Evolutionary conservation across 164 flowering plant genomes (phyloP).

Genomic region (Protea cynaroides): DNA sequence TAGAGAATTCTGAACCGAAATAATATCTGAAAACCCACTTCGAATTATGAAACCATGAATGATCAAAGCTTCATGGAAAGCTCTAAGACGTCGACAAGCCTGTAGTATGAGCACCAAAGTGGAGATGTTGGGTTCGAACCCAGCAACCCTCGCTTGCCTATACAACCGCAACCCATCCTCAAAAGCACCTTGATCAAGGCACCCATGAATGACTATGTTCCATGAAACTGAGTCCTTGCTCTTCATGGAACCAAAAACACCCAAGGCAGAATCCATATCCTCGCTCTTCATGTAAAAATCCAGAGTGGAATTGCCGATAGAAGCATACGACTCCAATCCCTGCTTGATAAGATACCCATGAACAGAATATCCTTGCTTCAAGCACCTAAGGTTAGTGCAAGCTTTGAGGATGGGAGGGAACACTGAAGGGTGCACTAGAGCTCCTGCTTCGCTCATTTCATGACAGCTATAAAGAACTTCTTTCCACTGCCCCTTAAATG

Average conservation of each 20-base stretch:
- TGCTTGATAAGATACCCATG: conserved; percentile 51
- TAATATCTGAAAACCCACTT: conserved; percentile 37
- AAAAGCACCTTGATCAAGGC: conserved; percentile 29
- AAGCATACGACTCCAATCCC: conserved; percentile 47
- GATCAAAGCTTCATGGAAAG: conserved; percentile 23
- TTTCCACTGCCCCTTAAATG: conserved; percentile 38
- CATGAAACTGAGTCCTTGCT: conserved; percentile 64
- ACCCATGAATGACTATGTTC: conserved; percentile 63
- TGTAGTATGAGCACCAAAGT: conserved; percentile 61
- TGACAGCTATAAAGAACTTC: conserved; percentile 38
- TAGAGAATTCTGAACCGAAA: conserved; percentile 61
- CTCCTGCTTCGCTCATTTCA: conserved; percentile 28
- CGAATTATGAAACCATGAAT: conserved; percentile 54
- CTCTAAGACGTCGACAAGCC: conserved; percentile 33
- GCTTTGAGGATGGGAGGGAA: conserved; percentile 55
- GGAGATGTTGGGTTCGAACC: conserved; percentile 61
- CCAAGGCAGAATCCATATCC: conserved; percentile 27
- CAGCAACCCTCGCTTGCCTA: conserved; percentile 34
- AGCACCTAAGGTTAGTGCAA: conserved; percentile 30
- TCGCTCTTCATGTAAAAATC: conserved; percentile 63
- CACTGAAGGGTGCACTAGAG: conserved; percentile 32
- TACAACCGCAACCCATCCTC: conserved; percentile 52
- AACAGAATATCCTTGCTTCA: conserved; percentile 35
- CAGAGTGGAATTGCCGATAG: conserved; percentile 53
- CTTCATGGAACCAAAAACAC: conserved; percentile 33